phyloP scores from a whole-genome alignment of 345 rosid species.

The Arabis alpina region DNA sequence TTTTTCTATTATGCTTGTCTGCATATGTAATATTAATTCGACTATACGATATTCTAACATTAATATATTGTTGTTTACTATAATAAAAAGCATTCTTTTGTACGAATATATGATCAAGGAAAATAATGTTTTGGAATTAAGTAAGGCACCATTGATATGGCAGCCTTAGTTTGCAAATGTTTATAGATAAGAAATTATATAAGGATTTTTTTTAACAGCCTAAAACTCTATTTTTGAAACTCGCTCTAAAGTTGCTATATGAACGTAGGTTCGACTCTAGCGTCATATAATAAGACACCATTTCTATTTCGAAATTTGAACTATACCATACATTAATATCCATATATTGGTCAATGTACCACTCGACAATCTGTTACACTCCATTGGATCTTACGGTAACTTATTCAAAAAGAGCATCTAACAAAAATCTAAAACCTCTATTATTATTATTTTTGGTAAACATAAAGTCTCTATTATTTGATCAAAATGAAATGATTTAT shows the following conservation, averaged over 20 bases:
- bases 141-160: background rate
- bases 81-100: no score
- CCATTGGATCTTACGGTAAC: constrained; percentile 29
- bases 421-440: background rate
- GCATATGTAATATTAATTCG: no score
- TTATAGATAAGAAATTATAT: background rate
- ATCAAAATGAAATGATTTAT: constrained; percentile 8
- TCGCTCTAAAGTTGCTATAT: constrained; percentile 23
- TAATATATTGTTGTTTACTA: no score
- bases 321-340: constrained; percentile 1
- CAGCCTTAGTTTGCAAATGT: constrained; percentile 1
- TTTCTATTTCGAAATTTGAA: constrained; percentile 23
- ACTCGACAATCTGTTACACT: constrained; percentile 24
- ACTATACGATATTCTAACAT: no score
- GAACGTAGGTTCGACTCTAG: constrained; percentile 35
- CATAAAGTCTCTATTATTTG: background rate
- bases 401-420: constrained; percentile 22
- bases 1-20: no score
- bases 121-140: background rate
- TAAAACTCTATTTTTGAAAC: background rate
- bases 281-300: constrained; percentile 24
- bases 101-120: background rate
- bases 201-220: background rate
- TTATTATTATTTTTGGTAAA: no score
- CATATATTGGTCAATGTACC: constrained; percentile 31